A percentile compares a stretch with the other conserved stretches of the same genome.
phyloP scores from a whole-genome alignment of 495 filamentous ascomycete genomes.

The Neurospora sp. region DNA sequence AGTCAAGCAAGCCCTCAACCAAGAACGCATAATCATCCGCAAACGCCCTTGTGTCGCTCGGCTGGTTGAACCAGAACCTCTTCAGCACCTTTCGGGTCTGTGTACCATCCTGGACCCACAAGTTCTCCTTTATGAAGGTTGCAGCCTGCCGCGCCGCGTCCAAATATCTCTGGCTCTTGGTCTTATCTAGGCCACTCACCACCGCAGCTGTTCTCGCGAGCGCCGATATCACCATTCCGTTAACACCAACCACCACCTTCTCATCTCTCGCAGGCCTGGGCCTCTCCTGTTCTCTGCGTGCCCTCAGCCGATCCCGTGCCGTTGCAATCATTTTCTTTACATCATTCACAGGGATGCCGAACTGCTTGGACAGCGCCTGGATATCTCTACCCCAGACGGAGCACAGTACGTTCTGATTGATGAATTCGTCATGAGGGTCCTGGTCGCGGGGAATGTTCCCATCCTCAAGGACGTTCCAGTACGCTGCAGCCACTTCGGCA shows the following conservation, averaged over 20 bases:
- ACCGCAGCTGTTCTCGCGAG: constrained; percentile 64
- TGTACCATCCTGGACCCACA: constrained; percentile 49
- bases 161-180: constrained; percentile 45
- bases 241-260: constrained; percentile 82
- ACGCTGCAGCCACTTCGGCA: constrained; percentile 57
- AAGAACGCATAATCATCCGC: constrained; percentile 95
- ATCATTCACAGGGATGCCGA: constrained; percentile 65
- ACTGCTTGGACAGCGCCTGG: constrained; percentile 61
- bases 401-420: constrained; percentile 60
- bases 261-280: constrained; percentile 79
- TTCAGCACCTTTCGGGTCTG: constrained; percentile 44
- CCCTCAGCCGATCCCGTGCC: constrained; percentile 59
- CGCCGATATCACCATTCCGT: constrained; percentile 81
- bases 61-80: constrained; percentile 62
- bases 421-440: constrained; percentile 88
- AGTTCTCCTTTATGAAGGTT: constrained; percentile 64
- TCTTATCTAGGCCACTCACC: constrained; percentile 49
- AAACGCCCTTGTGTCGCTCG: constrained; percentile 64
- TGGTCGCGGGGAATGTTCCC: constrained; percentile 80
- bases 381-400: constrained; percentile 36
- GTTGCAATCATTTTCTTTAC: constrained; percentile 59
- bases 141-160: constrained; percentile 59
- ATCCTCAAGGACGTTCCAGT: constrained; percentile 78
- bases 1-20: constrained; percentile 70
- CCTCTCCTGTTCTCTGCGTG: constrained; percentile 64